These are phyloP conservation scores for Umbelopsis isabellina DNA, from an alignment of 192 early-diverging fungal genomes.

Conservation along the genomic window DNA sequence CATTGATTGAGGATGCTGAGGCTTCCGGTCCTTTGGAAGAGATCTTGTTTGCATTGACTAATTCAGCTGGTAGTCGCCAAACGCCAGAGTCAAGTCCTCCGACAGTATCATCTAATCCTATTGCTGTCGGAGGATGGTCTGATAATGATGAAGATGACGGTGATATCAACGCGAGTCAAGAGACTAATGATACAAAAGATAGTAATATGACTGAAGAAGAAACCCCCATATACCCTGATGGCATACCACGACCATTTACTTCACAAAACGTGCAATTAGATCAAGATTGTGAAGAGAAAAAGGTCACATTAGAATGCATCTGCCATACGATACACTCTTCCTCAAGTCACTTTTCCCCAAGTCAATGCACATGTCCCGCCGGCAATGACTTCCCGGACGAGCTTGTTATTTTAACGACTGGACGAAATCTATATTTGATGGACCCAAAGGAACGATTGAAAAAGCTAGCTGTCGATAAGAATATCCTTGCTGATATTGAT, in stretches of 20 bases:
- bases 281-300: background rate
- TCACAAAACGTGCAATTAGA: background rate
- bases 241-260: background rate
- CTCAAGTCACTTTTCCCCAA: background rate
- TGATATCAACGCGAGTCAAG: background rate
- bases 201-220: background rate
- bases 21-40: background rate
- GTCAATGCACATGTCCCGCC: conserved; percentile 1
- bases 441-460: conserved; percentile 18
- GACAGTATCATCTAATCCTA: background rate
- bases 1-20: background rate
- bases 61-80: background rate
- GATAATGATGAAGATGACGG: background rate
- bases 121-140: background rate
- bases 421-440: conserved; percentile 24
- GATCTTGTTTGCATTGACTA: background rate
- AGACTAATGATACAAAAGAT: background rate
- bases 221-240: conserved; percentile 6
- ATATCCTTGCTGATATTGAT: conserved; percentile 29
- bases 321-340: background rate
- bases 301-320: background rate
- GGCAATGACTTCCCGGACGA: conserved; percentile 20
- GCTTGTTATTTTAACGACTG: conserved; percentile 32
- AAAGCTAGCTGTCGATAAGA: conserved; percentile 22
- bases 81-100: conserved; percentile 1